These are phyloP conservation scores for Vitellaria paradoxa DNA, from an alignment of 179 eudicot genomes.

Conservation along the genomic window DNA sequence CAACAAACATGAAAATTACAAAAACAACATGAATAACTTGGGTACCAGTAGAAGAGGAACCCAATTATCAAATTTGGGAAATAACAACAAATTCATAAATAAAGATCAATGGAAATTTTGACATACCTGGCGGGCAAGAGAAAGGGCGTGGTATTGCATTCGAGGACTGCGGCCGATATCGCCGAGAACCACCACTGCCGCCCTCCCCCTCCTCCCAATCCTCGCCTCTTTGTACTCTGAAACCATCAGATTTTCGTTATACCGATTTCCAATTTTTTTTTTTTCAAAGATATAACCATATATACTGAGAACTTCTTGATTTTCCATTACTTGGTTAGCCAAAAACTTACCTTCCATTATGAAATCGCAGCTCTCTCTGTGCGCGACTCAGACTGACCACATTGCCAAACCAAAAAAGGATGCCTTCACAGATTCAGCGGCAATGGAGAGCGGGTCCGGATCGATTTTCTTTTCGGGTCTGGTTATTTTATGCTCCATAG, in stretches of 20 bases:
- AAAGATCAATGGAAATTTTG: neutral
- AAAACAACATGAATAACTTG: neutral
- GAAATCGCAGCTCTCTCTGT: too few species aligned
- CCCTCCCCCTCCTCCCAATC: constrained; percentile 68
- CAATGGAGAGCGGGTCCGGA: too few species aligned
- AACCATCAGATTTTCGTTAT: neutral
- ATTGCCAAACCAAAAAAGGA: too few species aligned
- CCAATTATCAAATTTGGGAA: neutral
- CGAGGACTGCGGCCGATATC: constrained; percentile 95
- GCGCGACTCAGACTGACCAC: too few species aligned
- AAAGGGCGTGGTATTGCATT: constrained; percentile 95
- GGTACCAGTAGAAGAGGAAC: neutral
- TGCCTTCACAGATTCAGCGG: too few species aligned
- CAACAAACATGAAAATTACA: neutral
- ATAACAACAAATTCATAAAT: neutral
- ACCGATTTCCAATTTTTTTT: neutral
- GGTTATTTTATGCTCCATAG: too few species aligned
- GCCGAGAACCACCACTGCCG: constrained; percentile 84
- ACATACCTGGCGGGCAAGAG: constrained; percentile 77
- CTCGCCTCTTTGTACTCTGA: constrained; percentile 12
- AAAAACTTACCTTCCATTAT: too few species aligned
- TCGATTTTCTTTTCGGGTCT: too few species aligned
- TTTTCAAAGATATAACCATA: too few species aligned
- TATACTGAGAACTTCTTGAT: too few species aligned
- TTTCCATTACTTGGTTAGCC: too few species aligned